Base-by-base conservation (phyloP, 2,329 filamentous ascomycete species). In the Incumbomyces lentus region DNA sequence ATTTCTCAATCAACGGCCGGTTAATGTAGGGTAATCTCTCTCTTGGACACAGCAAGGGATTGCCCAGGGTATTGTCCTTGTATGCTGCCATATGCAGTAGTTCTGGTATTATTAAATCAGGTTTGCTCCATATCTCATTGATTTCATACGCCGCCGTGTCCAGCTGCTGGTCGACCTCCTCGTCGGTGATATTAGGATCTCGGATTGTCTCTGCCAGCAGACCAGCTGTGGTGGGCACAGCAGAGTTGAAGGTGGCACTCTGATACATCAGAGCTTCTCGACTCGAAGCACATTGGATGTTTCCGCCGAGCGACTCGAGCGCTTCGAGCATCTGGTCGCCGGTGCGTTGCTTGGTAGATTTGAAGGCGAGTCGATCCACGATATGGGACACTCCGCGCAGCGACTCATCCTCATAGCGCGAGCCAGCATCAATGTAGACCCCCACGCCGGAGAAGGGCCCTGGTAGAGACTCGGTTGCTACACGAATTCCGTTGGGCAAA, bases 201-300 rank as follows among this genome's bases (percentile, higher is more conserved):
- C 87, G 83, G 52, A 98, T 93, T 29, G 92, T 96, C 65, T 98
- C 92, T 49, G 92, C 90, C 34, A 98, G 77, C 14, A 98, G 69
- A 26, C 75, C 86, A 18, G 94, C 78, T 11, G 90, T 87, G 7
- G 79, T 79, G 6, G 86, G 82, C 7, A 98, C 88, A 14, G 87
- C 83, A 19, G 82, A 83, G 71, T 98, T 98, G 77, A 98, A 98
- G 26, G 89, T 95, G 19, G 92, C 92, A 1, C 88, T 86, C 67
- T 98, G 92, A 71, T 98, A 98, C 92, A 98, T 98, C 68, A 98
- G 78, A 47, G 87, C 87, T 68, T 98, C 92, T 54, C 92, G 77
- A 1, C 88, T 94, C 1, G 89, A 95, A 10, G 90, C 89, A 68
- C 92, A 98, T 68, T 96, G 89, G 49, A 98, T 90, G 64, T 95